A percentile compares a stretch with the other conserved stretches of the same genome.
These are phyloP conservation scores for Diutina neorugosa DNA, from an alignment of 1,139 yeast species.

Conservation along the genomic window DNA sequence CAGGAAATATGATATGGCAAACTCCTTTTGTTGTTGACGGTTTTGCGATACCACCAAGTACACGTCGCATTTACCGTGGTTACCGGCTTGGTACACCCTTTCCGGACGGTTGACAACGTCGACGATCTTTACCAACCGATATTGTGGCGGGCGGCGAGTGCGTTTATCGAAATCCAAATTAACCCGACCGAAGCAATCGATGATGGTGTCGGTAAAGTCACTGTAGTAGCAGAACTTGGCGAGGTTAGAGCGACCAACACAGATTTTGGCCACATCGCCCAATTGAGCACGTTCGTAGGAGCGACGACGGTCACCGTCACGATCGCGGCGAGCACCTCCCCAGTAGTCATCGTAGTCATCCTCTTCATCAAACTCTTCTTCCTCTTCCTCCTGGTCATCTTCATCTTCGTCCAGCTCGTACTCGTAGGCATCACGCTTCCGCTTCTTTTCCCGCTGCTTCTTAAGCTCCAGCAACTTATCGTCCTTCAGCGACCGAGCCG, in stretches of 20 bases:
- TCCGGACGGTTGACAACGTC: constrained; percentile 43
- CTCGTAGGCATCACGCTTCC: constrained; percentile 17
- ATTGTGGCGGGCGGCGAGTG: constrained; percentile 43
- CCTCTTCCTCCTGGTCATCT: constrained; percentile 24
- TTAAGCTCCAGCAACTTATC: constrained; percentile 72
- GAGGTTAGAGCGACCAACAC: constrained; percentile 68
- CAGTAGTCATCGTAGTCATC: constrained; percentile 22
- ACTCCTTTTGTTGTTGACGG: constrained; percentile 50
- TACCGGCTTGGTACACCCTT: constrained; percentile 39
- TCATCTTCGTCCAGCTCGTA: constrained; percentile 13
- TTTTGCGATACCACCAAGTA: constrained; percentile 60
- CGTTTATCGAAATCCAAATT: constrained; percentile 63
- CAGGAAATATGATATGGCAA: constrained; percentile 68
- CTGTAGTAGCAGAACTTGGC: constrained; percentile 73
- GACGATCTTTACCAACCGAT: constrained; percentile 75
- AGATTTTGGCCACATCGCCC: constrained; percentile 54
- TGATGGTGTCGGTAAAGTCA: constrained; percentile 55
- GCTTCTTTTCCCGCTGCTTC: constrained; percentile 68
- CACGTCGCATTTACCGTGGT: constrained; percentile 39
- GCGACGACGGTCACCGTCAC: constrained; percentile 29
- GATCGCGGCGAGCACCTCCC: constrained; percentile 17
- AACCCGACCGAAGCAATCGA: constrained; percentile 71
- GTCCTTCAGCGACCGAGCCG: constrained; percentile 17
- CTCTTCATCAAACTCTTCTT: constrained; percentile 29
- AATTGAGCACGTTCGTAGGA: constrained; percentile 27